Evolutionary conservation across 345 rosid species (phyloP), one percentile per base, ranked within the genome.

Genomic region (Excoecaria agallocha): DNA sequence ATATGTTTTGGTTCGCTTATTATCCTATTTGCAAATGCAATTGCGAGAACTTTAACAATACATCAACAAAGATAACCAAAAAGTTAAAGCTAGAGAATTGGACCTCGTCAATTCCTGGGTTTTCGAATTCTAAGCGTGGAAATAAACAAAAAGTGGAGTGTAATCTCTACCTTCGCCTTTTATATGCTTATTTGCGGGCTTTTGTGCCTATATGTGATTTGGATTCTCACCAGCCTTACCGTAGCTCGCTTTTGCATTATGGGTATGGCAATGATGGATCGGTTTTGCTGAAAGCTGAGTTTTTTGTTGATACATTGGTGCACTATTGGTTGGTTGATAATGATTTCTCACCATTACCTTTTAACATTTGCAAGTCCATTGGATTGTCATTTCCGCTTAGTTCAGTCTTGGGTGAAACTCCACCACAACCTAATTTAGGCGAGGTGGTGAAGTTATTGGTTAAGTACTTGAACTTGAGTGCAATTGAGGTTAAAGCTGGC

Each of bases 311-410:
- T 74, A 49, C 85, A 0, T 85, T 94, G 39, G 81, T 91, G 76
- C 87, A 92, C 41, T 94, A 89, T 77, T 94, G 98, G 98, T 81
- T 94, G 78, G 90, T 91, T 79, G 97, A 91, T 68, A 92, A 87
- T 83, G 97, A 92, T 80, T 92, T 94, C 83, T 94, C 95, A 1
- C 97, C 97, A 0, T 79, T 92, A 61, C 81, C 89, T 0, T 76
- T 83, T 58, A 81, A 73, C 76, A 68, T 82, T 49, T 84, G 87
- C 80, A 90, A 89, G 79, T 88, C 89, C 0, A 85, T 85, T 80
- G 97, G 97, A n/a, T 84, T 88, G 78, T 77, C 89, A 3, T 74
- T 85, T 58, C 88, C 87, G 12, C 84, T 87, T 46, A 74, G 71
- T 22, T 83, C 91, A 8, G 79, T 85, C 73, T 81, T 83, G 57